Evolutionary conservation across 495 filamentous ascomycete genomes (phyloP).

Genomic region (Clavariopsis aquatica): DNA sequence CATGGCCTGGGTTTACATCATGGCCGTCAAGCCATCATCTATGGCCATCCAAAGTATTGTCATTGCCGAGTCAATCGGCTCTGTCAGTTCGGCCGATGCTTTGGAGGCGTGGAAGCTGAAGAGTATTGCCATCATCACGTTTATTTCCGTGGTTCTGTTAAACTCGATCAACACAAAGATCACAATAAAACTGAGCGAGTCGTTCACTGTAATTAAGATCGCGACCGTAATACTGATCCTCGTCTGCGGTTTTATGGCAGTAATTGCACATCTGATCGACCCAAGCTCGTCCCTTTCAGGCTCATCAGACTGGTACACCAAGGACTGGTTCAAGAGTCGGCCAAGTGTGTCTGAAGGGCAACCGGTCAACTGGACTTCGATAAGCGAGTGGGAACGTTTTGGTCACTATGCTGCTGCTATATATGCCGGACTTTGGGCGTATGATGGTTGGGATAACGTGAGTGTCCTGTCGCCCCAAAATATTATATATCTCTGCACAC

Average conservation of each 20-base stretch:
- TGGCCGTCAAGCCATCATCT: slow-evolving; percentile 32
- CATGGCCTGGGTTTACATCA: slow-evolving; percentile 46
- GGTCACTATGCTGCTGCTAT: slow-evolving; percentile 32
- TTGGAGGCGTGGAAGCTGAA: slow-evolving; percentile 37
- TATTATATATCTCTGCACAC: neutral
- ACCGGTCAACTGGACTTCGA: slow-evolving; percentile 14
- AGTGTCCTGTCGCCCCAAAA: slow-evolving; percentile 4
- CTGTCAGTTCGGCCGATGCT: slow-evolving; percentile 6
- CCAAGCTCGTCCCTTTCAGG: slow-evolving; percentile 19
- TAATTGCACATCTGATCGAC: slow-evolving; percentile 21
- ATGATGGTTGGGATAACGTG: slow-evolving; percentile 44
- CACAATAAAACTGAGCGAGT: slow-evolving; percentile 29
- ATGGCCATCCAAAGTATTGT: slow-evolving; percentile 45
- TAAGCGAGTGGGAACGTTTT: slow-evolving; percentile 23
- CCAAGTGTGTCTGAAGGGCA: slow-evolving; percentile 16
- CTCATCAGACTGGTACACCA: slow-evolving; percentile 31
- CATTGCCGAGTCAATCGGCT: slow-evolving; percentile 44
- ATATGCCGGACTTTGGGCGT: slow-evolving; percentile 37
- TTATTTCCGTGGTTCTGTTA: slow-evolving; percentile 36
- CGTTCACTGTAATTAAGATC: slow-evolving; percentile 33
- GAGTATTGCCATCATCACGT: slow-evolving; percentile 38
- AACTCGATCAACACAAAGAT: slow-evolving; percentile 32
- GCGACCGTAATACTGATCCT: slow-evolving; percentile 20
- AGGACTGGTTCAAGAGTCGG: slow-evolving; percentile 24
- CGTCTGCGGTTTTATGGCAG: slow-evolving; percentile 14